A percentile compares a stretch with the other conserved stretches of the same genome.
phyloP scores from a whole-genome alignment of 1,284 basidiomycete species.

The Phylloboletellus chloephorus region DNA sequence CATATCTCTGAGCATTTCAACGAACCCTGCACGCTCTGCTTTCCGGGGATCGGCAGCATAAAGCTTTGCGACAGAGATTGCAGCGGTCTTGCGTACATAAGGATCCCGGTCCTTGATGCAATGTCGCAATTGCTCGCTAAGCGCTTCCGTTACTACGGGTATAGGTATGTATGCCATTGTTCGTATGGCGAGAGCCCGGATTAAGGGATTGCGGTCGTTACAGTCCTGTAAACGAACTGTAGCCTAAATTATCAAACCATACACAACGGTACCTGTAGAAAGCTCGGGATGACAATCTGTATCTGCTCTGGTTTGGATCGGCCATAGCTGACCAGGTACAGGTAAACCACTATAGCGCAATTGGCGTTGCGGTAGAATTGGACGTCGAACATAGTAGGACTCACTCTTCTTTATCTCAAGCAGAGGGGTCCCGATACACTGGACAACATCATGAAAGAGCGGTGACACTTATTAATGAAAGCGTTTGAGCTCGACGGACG shows the following conservation, averaged over 20 bases:
- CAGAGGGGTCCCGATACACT: slow-evolving; percentile 81
- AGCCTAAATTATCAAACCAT: not conserved
- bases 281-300: slow-evolving; percentile 81
- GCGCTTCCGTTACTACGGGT: slow-evolving; percentile 71
- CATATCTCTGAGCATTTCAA: slow-evolving; percentile 81
- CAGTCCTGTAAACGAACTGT: slow-evolving; percentile 60
- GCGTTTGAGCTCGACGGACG: slow-evolving; percentile 14
- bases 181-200: slow-evolving; percentile 87
- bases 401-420: slow-evolving; percentile 99
- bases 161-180: slow-evolving; percentile 96
- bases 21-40: slow-evolving; percentile 82
- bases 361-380: slow-evolving; percentile 4
- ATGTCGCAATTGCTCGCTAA: slow-evolving; percentile 82
- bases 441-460: slow-evolving; percentile 84
- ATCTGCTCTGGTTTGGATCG: slow-evolving; percentile 85
- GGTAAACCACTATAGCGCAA: slow-evolving; percentile 72
- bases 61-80: slow-evolving; percentile 89
- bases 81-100: slow-evolving; percentile 95
- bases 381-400: slow-evolving; percentile 21
- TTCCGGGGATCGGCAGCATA: slow-evolving; percentile 81
- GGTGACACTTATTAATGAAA: slow-evolving; percentile 71
- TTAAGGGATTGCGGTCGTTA: slow-evolving; percentile 86
- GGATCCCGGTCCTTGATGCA: slow-evolving; percentile 87
- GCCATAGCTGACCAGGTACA: slow-evolving; percentile 91
- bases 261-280: slow-evolving; percentile 62